Base-by-base conservation (phyloP, 495 filamentous ascomycete genomes). In the Articulospora tetracladia region DNA sequence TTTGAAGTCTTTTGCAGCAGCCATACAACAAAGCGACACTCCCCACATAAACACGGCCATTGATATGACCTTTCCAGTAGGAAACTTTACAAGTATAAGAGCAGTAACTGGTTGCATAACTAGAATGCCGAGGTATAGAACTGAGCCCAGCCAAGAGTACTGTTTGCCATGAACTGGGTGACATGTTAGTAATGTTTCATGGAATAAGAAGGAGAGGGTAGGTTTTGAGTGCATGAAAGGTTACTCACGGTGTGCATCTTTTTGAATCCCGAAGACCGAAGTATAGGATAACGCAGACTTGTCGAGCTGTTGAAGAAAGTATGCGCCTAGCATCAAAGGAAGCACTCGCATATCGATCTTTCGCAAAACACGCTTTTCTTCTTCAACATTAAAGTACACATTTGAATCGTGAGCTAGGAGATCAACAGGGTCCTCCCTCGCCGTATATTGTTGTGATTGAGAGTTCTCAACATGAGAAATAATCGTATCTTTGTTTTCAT, bases 11-110 rank as follows among this genome's bases (percentile, higher is more conserved):
- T 19, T 3, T 68, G 61, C 2, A 77, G 76, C 79, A n/a, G 80
- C 82, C 66, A 82, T 76, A 65, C 79, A 82, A 67, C 74, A 74
- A 0, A 86, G 70, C 23, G 81, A 73, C 0, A 75, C 49, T 15
- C 83, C 83, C 83, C 83, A 86, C 53, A 80, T 73, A 46, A 86
- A 70, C 27, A 86, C 77, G 58, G 78, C 83, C 26, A 77, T 69
- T 0, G 76, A 80, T 0, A 80, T 84, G 59, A 83, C 85, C 62
- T 84, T 85, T 8, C 82, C 83, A 8, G 85, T 64, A 2, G 83
- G 83, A 0, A 85, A 67, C 3, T 76, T 76, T 60, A 85, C 82
- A 8, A 86, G 75, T 10, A 86, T 49, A 2, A 61, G 26, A 12
- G n/a, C 53, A 32, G 12, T 44, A 30, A 8, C 32, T 12, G 15